phyloP scores from a whole-genome alignment of 1,139 yeast genomes.

The Diutina ranongensis region DNA sequence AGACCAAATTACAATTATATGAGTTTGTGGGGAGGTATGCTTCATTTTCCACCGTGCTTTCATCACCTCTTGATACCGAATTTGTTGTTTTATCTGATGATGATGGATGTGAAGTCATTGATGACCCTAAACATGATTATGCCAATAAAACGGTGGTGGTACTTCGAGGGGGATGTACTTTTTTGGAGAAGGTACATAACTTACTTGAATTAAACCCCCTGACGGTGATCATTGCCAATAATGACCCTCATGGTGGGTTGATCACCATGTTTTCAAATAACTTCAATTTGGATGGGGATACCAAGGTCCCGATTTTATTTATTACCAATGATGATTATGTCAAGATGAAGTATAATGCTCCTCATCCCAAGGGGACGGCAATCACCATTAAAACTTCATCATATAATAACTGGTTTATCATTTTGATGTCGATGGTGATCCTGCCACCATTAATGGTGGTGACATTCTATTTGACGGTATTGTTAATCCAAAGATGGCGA shows the following conservation, averaged over 20 bases:
- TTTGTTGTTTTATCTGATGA: not conserved
- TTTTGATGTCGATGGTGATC: conserved; percentile 28
- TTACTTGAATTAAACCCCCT: conserved; percentile 20
- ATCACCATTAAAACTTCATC: conserved; percentile 22
- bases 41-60: conserved; percentile 28
- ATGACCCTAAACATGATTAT: not conserved
- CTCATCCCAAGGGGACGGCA: not conserved
- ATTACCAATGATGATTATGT: conserved; percentile 27
- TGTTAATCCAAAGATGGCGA: conserved; percentile 21
- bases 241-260: conserved; percentile 27
- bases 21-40: conserved; percentile 26
- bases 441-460: conserved; percentile 34
- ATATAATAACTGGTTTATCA: conserved; percentile 29
- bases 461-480: conserved; percentile 22
- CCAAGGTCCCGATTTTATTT: conserved; percentile 27
- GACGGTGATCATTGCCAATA: conserved; percentile 29
- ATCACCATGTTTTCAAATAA: conserved; percentile 33
- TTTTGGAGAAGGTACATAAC: conserved; percentile 27
- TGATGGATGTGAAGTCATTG: not conserved
- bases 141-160: conserved; percentile 15
- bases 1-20: conserved; percentile 9
- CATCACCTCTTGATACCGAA: not conserved
- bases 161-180: conserved; percentile 32
- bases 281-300: conserved; percentile 23
- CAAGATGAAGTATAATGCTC: conserved; percentile 12